Evolutionary conservation across 495 filamentous ascomycete species (phyloP).

Genomic region (Penicillium lagena): DNA sequence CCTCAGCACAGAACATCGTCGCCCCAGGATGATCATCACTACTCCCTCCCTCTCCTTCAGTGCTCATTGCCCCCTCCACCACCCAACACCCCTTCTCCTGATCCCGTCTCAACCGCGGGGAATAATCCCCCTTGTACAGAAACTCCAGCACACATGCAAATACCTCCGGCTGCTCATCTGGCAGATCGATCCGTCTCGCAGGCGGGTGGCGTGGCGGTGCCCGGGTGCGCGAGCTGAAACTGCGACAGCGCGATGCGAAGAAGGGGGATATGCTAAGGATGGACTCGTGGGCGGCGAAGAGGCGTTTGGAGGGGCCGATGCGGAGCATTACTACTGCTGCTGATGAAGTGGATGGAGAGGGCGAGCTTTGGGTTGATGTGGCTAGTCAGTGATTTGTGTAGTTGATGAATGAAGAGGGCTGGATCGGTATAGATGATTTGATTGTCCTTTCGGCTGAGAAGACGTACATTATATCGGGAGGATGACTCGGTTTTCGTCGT

Average conservation of each 20-base stretch:
- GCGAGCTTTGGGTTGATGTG: not conserved
- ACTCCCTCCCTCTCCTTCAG: conserved; percentile 16
- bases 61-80: not conserved
- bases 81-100: too few relatives aligned
- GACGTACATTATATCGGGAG: conserved; percentile 36
- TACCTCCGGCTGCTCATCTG: conserved; percentile 81
- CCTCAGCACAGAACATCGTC: conserved; percentile 61
- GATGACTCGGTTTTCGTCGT: conserved; percentile 24
- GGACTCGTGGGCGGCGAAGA: conserved; percentile 88
- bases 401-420: not conserved
- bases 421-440: not conserved
- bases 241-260: conserved; percentile 45
- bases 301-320: conserved; percentile 69
- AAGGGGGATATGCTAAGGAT: conserved; percentile 72
- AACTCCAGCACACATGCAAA: conserved; percentile 89
- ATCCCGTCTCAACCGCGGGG: conserved; percentile 67
- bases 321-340: conserved; percentile 73
- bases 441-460: not conserved
- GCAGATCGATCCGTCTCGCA: conserved; percentile 68
- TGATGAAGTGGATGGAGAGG: conserved; percentile 44
- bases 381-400: not conserved
- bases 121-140: conserved; percentile 93
- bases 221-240: conserved; percentile 6
- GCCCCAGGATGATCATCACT: conserved; percentile 32
- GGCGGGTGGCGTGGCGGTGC: conserved; percentile 9